Evolutionary conservation across 768 basidiomycete genomes (phyloP).

Genomic region (Trametes punicea): DNA sequence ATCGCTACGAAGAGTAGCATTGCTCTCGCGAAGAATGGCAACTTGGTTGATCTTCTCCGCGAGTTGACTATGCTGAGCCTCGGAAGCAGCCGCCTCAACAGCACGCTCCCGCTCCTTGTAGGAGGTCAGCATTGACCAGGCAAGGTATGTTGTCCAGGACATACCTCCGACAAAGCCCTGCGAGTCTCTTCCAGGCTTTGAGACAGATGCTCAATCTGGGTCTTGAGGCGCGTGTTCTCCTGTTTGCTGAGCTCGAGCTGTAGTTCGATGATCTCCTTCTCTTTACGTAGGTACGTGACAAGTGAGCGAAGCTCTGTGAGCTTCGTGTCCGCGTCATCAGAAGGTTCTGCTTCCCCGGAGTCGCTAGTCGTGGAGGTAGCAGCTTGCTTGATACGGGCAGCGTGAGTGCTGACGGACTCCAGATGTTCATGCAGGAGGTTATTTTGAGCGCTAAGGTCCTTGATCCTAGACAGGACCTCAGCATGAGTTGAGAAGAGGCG

Average conservation of each 20-base stretch:
- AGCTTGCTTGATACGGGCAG: constrained; percentile 72
- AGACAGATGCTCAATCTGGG: constrained; percentile 70
- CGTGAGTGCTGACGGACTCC: constrained; percentile 79
- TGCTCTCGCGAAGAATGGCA: constrained; percentile 84
- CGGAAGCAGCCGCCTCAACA: constrained; percentile 64
- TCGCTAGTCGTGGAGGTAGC: constrained; percentile 49
- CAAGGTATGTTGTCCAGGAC: not conserved
- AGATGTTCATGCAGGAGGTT: constrained; percentile 76
- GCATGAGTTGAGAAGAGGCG: not conserved
- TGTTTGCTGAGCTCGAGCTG: constrained; percentile 79
- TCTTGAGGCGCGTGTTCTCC: constrained; percentile 70
- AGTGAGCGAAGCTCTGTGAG: constrained; percentile 73
- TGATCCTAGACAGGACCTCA: constrained; percentile 53
- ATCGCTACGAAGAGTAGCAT: constrained; percentile 78
- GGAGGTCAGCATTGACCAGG: not conserved
- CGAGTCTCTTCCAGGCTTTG: constrained; percentile 70
- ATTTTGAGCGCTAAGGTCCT: constrained; percentile 77
- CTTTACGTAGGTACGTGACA: constrained; percentile 78
- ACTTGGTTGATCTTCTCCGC: constrained; percentile 84
- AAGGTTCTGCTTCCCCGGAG: constrained; percentile 41
- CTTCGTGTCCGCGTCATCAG: constrained; percentile 58
- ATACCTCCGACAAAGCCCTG: constrained; percentile 65
- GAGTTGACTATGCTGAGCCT: constrained; percentile 79
- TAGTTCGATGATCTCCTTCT: constrained; percentile 90
- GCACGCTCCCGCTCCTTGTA: constrained; percentile 78